Percentiles rank a stretch among this genome's conserved stretches.
Evolutionary conservation across 225 moss, liverwort and hornwort genomes (phyloP).

Genomic region (Marchantia polymorpha): DNA sequence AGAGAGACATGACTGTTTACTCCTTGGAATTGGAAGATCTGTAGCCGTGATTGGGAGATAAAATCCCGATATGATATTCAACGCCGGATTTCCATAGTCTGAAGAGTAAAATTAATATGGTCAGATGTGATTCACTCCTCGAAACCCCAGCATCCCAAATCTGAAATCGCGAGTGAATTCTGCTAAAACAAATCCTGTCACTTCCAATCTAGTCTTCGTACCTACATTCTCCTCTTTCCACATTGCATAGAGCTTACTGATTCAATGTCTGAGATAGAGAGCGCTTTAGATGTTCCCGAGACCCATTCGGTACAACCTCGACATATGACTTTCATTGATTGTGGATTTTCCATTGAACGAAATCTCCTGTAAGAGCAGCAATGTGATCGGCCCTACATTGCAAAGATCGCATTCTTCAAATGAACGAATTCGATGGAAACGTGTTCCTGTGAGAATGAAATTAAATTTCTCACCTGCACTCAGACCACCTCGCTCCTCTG

Average conservation of each 20-base stretch:
- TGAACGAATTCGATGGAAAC: neutral
- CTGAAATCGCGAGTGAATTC: neutral
- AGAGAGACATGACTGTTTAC: constrained; percentile 15
- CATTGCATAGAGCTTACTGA: too few species aligned
- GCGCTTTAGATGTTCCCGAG: neutral
- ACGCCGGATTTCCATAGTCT: neutral
- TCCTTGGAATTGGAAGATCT: neutral
- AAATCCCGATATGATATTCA: neutral
- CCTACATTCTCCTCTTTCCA: neutral
- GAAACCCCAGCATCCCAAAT: too few species aligned
- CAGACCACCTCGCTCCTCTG: neutral
- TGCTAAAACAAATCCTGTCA: neutral
- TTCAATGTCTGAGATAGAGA: too few species aligned
- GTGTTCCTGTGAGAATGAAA: neutral
- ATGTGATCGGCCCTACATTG: neutral
- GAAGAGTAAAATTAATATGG: neutral
- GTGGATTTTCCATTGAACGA: too few species aligned
- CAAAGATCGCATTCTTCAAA: neutral
- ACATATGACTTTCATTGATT: too few species aligned
- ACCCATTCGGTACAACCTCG: neutral
- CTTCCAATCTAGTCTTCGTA: neutral
- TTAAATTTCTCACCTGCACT: neutral
- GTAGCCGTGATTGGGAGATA: neutral
- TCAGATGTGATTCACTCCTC: constrained; percentile 1
- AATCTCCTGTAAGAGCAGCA: neutral